A percentile compares a stretch with the other conserved stretches of the same genome.
These are phyloP conservation scores for Cytospora piceae DNA, from an alignment of 2,329 filamentous ascomycete species.

Conservation along the genomic window DNA sequence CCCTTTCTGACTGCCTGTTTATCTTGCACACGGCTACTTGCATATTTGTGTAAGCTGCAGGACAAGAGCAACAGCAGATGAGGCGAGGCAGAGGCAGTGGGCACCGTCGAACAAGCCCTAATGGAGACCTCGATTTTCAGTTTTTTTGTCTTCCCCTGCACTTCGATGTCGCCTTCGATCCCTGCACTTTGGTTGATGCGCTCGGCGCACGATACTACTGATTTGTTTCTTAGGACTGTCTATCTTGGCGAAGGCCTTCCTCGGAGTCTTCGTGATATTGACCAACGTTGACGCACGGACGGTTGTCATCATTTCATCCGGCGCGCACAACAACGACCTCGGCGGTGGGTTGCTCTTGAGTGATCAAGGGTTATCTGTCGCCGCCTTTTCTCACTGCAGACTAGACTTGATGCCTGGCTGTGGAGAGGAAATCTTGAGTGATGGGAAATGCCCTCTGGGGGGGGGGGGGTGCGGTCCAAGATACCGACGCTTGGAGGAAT, in stretches of 20 bases:
- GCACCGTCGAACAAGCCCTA: conserved; percentile 18
- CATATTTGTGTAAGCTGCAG: conserved; percentile 17
- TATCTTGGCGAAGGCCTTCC: not conserved
- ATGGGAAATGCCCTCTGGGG: not conserved
- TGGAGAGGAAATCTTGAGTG: conserved; percentile 48
- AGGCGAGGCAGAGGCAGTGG: conserved; percentile 16
- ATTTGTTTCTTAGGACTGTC: conserved; percentile 15
- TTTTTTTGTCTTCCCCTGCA: not conserved
- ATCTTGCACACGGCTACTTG: conserved; percentile 4
- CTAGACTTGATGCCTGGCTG: conserved; percentile 51
- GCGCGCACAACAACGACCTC: conserved; percentile 11
- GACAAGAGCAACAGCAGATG: conserved; percentile 6
- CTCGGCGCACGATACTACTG: conserved; percentile 20
- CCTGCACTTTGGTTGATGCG: conserved; percentile 8
- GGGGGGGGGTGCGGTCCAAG: too few relatives aligned
- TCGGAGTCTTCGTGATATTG: conserved; percentile 1
- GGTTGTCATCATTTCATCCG: not conserved
- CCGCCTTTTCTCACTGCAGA: conserved; percentile 57
- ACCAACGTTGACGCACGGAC: not conserved
- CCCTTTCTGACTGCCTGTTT: conserved; percentile 2
- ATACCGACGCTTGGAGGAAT: not conserved
- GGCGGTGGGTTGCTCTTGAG: conserved; percentile 17
- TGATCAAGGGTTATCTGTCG: conserved; percentile 30
- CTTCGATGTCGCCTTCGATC: not conserved
- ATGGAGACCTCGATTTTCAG: conserved; percentile 24